These are phyloP conservation scores for Oryza brachyantha DNA, from an alignment of 176 grass and related monocot species.

Conservation along the genomic window DNA sequence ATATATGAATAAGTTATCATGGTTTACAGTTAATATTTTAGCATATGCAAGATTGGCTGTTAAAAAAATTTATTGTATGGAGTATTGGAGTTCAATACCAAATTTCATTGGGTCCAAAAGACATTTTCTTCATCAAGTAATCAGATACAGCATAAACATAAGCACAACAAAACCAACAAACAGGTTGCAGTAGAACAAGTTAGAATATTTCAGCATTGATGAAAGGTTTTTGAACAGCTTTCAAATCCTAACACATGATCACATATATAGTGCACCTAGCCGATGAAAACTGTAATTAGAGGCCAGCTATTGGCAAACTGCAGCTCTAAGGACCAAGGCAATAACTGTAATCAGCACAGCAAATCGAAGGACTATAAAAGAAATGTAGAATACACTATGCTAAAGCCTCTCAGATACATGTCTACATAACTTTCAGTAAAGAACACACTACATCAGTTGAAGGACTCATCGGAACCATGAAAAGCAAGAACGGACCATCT, in stretches of 20 bases:
- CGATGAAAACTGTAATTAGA: not conserved
- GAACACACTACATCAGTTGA: conserved; percentile 6
- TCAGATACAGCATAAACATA: not conserved
- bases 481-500: conserved; percentile 34
- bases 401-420: not conserved
- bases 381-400: not conserved
- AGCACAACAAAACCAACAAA: not conserved
- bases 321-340: conserved; percentile 11
- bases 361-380: not conserved
- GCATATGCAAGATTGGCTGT: not conserved
- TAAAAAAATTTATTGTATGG: no score
- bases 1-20: not conserved
- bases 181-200: not conserved
- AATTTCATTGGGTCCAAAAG: not conserved
- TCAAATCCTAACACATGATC: conserved; percentile 19
- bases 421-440: conserved; percentile 14
- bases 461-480: not conserved
- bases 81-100: not conserved
- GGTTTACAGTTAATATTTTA: not conserved
- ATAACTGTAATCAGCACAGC: not conserved
- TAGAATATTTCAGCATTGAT: not conserved
- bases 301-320: not conserved
- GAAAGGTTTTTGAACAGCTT: not conserved
- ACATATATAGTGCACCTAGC: conserved; percentile 1
- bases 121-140: not conserved